Percentiles rank a stretch among this genome's conserved stretches.
These are phyloP conservation scores for Candida freyschussii DNA, from an alignment of 1,139 yeast species.

Conservation along the genomic window DNA sequence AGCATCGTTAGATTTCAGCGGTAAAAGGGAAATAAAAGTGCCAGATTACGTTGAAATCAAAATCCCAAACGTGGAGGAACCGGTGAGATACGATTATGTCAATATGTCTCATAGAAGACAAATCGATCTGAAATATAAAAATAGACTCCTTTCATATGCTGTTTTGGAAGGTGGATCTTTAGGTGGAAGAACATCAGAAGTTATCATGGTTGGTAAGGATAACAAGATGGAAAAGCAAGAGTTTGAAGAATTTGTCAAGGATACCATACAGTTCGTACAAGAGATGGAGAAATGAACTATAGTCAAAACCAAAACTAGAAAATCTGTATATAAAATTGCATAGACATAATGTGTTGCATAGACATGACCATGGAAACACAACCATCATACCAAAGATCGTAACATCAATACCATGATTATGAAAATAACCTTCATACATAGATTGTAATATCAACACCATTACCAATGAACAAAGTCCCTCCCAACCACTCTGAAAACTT, in stretches of 20 bases:
- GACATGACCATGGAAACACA: too few relatives aligned
- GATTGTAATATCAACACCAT: conserved; percentile 1
- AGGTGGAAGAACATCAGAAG: conserved; percentile 49
- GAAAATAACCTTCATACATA: background rate
- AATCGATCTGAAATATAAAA: conserved; percentile 36
- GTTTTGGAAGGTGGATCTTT: conserved; percentile 53
- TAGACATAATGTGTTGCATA: too few relatives aligned
- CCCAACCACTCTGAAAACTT: conserved; percentile 71
- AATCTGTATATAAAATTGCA: background rate
- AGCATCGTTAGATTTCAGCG: conserved; percentile 38
- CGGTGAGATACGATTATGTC: conserved; percentile 42
- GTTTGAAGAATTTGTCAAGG: conserved; percentile 27
- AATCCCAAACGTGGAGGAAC: conserved; percentile 30
- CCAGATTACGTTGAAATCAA: conserved; percentile 36
- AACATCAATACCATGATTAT: background rate
- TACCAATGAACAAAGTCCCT: conserved; percentile 61
- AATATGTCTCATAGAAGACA: conserved; percentile 40
- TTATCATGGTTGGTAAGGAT: conserved; percentile 42
- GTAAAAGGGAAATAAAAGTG: conserved; percentile 31
- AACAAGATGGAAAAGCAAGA: conserved; percentile 22
- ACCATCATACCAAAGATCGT: background rate
- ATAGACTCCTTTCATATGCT: conserved; percentile 41
- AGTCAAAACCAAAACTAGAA: conserved; percentile 1
- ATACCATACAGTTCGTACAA: conserved; percentile 26
- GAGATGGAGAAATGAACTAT: too few relatives aligned